These are phyloP conservation scores for Cenchrus americanus DNA, from an alignment of 176 grass and related monocot species.

Conservation along the genomic window DNA sequence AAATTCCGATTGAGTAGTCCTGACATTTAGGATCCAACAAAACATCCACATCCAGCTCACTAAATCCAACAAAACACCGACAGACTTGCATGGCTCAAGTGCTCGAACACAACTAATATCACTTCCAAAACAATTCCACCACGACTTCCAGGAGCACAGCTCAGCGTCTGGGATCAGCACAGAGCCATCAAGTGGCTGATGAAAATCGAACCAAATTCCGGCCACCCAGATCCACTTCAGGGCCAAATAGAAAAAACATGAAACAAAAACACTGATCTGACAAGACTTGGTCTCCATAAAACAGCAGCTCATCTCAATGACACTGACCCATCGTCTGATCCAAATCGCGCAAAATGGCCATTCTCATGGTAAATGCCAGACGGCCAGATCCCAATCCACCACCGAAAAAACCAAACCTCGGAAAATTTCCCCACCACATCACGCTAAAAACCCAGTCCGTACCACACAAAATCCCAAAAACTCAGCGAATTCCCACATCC, in stretches of 20 bases:
- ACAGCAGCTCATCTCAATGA: not conserved
- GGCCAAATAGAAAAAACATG: not conserved
- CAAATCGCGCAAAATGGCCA: not conserved
- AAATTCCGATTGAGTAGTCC: conserved; percentile 28
- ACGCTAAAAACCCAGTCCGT: conserved; percentile 3
- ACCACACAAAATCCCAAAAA: conserved; percentile 23
- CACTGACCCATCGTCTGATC: conserved; percentile 6
- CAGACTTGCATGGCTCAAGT: not conserved
- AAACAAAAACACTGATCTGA: not conserved
- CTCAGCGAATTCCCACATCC: conserved; percentile 18
- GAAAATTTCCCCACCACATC: conserved; percentile 7
- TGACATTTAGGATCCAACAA: conserved; percentile 18
- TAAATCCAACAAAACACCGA: conserved; percentile 22
- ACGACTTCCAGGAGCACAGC: not conserved
- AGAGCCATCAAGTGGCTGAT: conserved; percentile 1
- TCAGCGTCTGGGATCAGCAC: conserved; percentile 17
- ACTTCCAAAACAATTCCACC: conserved; percentile 3
- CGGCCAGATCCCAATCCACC: conserved; percentile 33
- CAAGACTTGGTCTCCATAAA: not conserved
- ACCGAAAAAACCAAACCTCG: not conserved
- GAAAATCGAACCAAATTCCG: not conserved
- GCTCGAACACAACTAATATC: not conserved
- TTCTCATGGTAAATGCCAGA: conserved; percentile 34
- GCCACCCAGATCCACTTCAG: conserved; percentile 33
- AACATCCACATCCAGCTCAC: conserved; percentile 24